Percentiles rank a stretch among this genome's conserved stretches.
These are phyloP conservation scores for Zygosaccharomyces gambellarensis DNA, from an alignment of 805 yeast species.

Conservation along the genomic window DNA sequence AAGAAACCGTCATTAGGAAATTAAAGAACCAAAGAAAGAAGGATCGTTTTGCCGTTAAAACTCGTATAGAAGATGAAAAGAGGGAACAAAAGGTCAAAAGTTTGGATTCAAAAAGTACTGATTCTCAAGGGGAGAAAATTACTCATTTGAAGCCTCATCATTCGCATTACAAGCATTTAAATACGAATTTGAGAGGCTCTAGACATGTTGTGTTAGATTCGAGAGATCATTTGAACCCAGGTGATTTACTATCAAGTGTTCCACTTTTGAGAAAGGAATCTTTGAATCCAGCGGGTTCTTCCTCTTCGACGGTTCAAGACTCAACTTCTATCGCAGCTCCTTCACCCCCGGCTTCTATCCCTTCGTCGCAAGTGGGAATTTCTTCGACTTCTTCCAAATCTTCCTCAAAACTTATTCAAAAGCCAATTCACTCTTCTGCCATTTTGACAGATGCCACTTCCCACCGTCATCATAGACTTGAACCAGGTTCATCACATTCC, in stretches of 20 bases:
- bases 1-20: slow-evolving; percentile 49
- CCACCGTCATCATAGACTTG: neutral
- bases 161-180: slow-evolving; percentile 6
- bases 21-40: slow-evolving; percentile 25
- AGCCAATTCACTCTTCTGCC: slow-evolving; percentile 9
- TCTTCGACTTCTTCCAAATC: slow-evolving; percentile 8
- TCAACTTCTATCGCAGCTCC: slow-evolving; percentile 3
- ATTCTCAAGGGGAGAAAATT: slow-evolving; percentile 9
- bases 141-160: slow-evolving; percentile 7
- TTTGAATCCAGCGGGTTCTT: slow-evolving; percentile 2
- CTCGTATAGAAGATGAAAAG: slow-evolving; percentile 2
- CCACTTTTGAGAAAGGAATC: slow-evolving; percentile 50
- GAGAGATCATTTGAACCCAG: slow-evolving; percentile 64
- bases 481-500: slow-evolving; percentile 1
- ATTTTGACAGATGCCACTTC: neutral
- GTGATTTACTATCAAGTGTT: slow-evolving; percentile 77
- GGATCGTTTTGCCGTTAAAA: slow-evolving; percentile 3
- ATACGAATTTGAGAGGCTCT: slow-evolving; percentile 28
- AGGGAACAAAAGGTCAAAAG: slow-evolving; percentile 8
- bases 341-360: slow-evolving; percentile 5
- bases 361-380: slow-evolving; percentile 4
- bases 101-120: slow-evolving; percentile 1
- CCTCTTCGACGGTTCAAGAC: slow-evolving; percentile 1
- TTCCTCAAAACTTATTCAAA: slow-evolving; percentile 2
- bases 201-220: slow-evolving; percentile 52